phyloP scores from a whole-genome alignment of 139 green algal species.

The Tetradesmus lagerheimii region DNA sequence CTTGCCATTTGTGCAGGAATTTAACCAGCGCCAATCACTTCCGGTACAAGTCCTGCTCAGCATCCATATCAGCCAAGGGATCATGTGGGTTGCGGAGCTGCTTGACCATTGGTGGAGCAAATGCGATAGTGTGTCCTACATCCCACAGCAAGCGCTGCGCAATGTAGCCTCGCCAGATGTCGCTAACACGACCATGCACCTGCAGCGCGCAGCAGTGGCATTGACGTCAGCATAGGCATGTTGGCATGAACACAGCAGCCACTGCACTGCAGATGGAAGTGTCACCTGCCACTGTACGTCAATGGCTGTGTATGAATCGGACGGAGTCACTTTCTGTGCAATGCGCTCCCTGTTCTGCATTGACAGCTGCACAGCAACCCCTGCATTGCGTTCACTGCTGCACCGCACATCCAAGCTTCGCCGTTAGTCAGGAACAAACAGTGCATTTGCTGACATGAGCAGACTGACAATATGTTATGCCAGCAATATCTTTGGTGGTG shows the following conservation, averaged over 20 bases:
- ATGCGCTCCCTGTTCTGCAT: too few species aligned
- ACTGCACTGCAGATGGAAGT: too few species aligned
- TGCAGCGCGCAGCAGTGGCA: background rate
- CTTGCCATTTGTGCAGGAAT: background rate
- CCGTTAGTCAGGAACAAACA: too few species aligned
- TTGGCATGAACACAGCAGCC: too few species aligned
- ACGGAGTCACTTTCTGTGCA: too few species aligned
- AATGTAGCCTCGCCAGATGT: conserved; percentile 8
- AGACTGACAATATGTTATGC: background rate
- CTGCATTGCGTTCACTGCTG: too few species aligned
- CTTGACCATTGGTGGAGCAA: background rate
- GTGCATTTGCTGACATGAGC: background rate
- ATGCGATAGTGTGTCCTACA: background rate
- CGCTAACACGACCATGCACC: conserved; percentile 9
- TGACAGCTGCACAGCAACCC: too few species aligned
- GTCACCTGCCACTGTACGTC: too few species aligned
- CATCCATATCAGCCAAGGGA: background rate
- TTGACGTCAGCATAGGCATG: too few species aligned
- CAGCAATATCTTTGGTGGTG: too few species aligned
- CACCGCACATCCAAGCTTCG: too few species aligned
- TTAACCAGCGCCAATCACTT: background rate
- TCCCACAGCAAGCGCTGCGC: conserved; percentile 17
- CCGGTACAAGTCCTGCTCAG: conserved; percentile 12
- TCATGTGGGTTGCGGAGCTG: background rate
- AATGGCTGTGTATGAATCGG: too few species aligned